These are phyloP conservation scores for Trichophyton benhamiae DNA, from an alignment of 2,329 filamentous ascomycete genomes.

Conservation along the genomic window DNA sequence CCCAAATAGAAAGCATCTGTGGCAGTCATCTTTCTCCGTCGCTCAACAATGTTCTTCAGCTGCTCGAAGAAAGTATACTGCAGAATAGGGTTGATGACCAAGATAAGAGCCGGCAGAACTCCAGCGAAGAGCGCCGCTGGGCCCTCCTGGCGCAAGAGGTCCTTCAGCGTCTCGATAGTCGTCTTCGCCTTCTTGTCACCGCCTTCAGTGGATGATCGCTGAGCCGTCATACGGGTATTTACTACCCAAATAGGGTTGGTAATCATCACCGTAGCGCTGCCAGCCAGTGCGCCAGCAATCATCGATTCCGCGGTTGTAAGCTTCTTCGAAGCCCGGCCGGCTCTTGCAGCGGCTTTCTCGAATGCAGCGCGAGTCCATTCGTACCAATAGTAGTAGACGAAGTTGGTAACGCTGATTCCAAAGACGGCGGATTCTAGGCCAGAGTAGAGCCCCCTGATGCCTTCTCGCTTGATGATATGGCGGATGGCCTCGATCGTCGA, in stretches of 20 bases:
- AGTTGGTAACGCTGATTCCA: conserved; percentile 97
- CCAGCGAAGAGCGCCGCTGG: conserved; percentile 77
- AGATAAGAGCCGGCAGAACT: conserved; percentile 78
- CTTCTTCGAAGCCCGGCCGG: conserved; percentile 63
- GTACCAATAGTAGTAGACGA: conserved; percentile 99
- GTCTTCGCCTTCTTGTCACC: conserved; percentile 46
- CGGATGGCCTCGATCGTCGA: conserved; percentile 71
- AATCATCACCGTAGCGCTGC: conserved; percentile 83
- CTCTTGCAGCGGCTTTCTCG: conserved; percentile 56
- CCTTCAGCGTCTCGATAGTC: conserved; percentile 68
- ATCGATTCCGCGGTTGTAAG: conserved; percentile 89
- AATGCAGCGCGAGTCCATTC: conserved; percentile 90
- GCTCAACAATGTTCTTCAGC: conserved; percentile 83
- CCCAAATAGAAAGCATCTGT: conserved; percentile 82
- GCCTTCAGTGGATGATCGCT: conserved; percentile 47
- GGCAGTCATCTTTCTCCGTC: conserved; percentile 62
- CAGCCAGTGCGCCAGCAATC: conserved; percentile 86
- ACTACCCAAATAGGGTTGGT: conserved; percentile 99
- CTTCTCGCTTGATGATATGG: conserved; percentile 83
- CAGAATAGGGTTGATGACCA: conserved; percentile 95
- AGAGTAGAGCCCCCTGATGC: conserved; percentile 76
- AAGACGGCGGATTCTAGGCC: conserved; percentile 90
- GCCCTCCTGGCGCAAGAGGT: conserved; percentile 73
- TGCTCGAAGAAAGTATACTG: conserved; percentile 99
- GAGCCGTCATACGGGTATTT: conserved; percentile 95